phyloP scores from a whole-genome alignment of 768 basidiomycete species.

The Tulasnella sp. region DNA sequence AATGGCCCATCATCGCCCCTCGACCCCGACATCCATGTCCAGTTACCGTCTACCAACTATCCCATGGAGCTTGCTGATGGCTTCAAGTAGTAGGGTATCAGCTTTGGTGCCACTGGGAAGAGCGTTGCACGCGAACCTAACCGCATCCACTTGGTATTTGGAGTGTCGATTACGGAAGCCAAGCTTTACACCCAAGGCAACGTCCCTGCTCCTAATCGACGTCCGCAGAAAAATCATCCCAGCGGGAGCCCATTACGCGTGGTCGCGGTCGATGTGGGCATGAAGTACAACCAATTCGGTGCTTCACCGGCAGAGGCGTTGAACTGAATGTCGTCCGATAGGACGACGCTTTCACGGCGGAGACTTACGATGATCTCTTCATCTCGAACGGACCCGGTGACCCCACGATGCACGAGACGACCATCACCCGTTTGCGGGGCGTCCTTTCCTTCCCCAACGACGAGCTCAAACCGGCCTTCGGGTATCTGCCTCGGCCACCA shows the following conservation, averaged over 20 bases:
- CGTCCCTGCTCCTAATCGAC: slow-evolving; percentile 42
- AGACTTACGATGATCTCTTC: slow-evolving; percentile 94
- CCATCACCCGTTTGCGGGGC: slow-evolving; percentile 67
- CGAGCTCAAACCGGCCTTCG: slow-evolving; percentile 84
- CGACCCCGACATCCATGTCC: slow-evolving; percentile 4
- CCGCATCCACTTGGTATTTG: slow-evolving; percentile 83
- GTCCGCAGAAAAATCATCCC: slow-evolving; percentile 65
- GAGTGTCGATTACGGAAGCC: slow-evolving; percentile 75
- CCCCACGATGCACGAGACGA: slow-evolving; percentile 77
- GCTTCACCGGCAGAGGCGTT: slow-evolving; percentile 88
- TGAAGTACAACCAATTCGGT: slow-evolving; percentile 99
- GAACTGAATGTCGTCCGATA: slow-evolving; percentile 98
- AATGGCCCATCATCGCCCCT: neutral
- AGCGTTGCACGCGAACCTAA: slow-evolving; percentile 96
- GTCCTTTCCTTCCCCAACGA: slow-evolving; percentile 58
- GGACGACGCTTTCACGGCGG: slow-evolving; percentile 89
- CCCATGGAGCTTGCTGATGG: slow-evolving; percentile 92
- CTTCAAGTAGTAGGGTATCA: slow-evolving; percentile 82
- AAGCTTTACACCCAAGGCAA: slow-evolving; percentile 64
- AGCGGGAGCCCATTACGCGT: slow-evolving; percentile 81
- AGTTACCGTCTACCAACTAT: slow-evolving; percentile 48
- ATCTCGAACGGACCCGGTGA: slow-evolving; percentile 98
- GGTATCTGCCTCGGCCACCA: slow-evolving; percentile 99
- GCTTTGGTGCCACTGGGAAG: slow-evolving; percentile 90
- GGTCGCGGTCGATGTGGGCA: slow-evolving; percentile 94